Evolutionary conservation across 83 land plant genomes (phyloP), one percentile per base, ranked within the genome.

Genomic region (Picea abies): DNA sequence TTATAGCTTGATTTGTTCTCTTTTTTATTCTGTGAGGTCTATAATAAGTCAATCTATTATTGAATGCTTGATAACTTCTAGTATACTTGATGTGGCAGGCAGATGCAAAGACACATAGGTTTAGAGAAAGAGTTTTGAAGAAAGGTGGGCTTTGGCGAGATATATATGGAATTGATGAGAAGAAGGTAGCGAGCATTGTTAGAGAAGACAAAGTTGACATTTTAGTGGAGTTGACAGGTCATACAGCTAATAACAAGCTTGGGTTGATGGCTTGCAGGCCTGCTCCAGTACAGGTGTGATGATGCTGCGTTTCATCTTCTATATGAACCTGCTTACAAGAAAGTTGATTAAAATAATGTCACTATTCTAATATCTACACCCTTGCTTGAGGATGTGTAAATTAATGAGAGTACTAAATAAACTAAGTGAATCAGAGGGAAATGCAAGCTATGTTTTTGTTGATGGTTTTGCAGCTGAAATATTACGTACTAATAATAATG

Each of bases 151-250:
- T 86, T 11, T 98, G 99, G 99, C 92, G 93, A 87, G 98, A 98
- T 56, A 91, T 93, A 25, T 98, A 96, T 93, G 99, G 98, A 4
- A 88, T 94, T 83, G 98, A 96, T 81, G 99, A 96, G 81, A 98
- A 98, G 78, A 94, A 93, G 79, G 97, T 98, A 63, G 99, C 97
- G 4, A 85, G 78, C 84, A 88, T 96, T 91, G 94, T 94, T 80
- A 93, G 97, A 72, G 98, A 96, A 79, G 99, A 98, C 66, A 88
- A 96, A 76, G 85, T 98, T 86, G 99, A 98, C 75, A 96, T 98
- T 47, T 83, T 98, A 84, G 96, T 98, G 14, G 99, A 98, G 82
- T 94, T 98, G 52, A 98, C 99, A 66, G 98, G 99, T 26, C 99
- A 96, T 81, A 98, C 99, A 47, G 98, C 99, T 41, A 98, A 96